A percentile compares a stretch with the other conserved stretches of the same genome.
Conservation (phyloP, 1,284 basidiomycete species). For the Marasmius sp. region DNA sequence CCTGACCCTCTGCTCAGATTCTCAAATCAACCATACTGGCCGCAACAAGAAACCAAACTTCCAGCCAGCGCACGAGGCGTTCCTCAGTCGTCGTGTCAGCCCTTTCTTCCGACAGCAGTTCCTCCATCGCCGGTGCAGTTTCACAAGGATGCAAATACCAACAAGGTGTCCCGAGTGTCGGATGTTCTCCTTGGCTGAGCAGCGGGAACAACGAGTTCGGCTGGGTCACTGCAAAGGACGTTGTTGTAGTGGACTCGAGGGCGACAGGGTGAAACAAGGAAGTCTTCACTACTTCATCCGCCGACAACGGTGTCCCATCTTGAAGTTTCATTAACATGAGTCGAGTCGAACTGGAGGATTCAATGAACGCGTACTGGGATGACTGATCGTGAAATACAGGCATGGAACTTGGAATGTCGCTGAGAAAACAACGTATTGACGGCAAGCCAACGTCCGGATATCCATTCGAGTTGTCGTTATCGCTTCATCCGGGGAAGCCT, state of each 20-base stretch:
- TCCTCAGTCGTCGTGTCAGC: slow-evolving; percentile 28
- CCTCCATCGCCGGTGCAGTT: slow-evolving; percentile 60
- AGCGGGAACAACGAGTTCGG: slow-evolving; percentile 62
- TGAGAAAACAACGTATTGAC: slow-evolving; percentile 71
- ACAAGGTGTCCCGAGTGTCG: slow-evolving; percentile 63
- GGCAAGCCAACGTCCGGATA: slow-evolving; percentile 36
- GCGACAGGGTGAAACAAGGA: slow-evolving; percentile 55
- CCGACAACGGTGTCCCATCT: slow-evolving; percentile 66
- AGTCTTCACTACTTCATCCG: slow-evolving; percentile 55
- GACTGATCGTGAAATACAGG: slow-evolving; percentile 74
- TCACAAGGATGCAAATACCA: slow-evolving; percentile 88
- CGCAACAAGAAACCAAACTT: slow-evolving; percentile 75
- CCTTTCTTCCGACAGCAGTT: slow-evolving; percentile 55
- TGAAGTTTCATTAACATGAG: slow-evolving; percentile 6
- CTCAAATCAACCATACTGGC: slow-evolving; percentile 57
- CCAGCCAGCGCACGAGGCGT: slow-evolving; percentile 51
- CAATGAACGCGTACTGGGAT: slow-evolving; percentile 53
- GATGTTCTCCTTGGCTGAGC: slow-evolving; percentile 83
- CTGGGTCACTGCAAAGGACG: slow-evolving; percentile 52
- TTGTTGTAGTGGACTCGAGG: slow-evolving; percentile 43
- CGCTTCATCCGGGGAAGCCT: slow-evolving; percentile 35
- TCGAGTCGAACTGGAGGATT: slow-evolving; percentile 7
- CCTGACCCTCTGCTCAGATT: slow-evolving; percentile 13
- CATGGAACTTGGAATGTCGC: slow-evolving; percentile 74
- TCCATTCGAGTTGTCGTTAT: slow-evolving; percentile 24